Base-by-base conservation (phyloP, 2,329 filamentous ascomycete genomes). In the Aspergillus phoenicis region DNA sequence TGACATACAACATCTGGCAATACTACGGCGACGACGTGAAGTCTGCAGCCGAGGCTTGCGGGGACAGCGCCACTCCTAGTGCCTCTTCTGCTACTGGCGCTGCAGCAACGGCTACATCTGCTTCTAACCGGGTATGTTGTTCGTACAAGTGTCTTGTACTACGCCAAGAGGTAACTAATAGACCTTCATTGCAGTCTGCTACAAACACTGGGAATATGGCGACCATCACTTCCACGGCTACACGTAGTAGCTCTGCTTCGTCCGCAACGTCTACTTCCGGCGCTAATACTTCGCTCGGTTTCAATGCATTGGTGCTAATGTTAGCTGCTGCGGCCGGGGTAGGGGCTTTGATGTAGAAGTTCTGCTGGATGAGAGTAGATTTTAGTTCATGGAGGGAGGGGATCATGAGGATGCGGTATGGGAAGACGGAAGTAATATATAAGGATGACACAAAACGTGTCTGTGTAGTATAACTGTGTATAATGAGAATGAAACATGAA, bases 1-100 rank as follows among this genome's bases (percentile, higher is more conserved):
- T 76, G 33, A 67, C 75, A 20, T 77, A 75, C 56, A 69, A 81
- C 30, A 80, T 83, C 64, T 82, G 80, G 80, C 65, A 74, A 47
- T 73, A 77, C 62, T 83, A 83, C 53, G 77, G 79, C 15, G 59
- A 65, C 17, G 70, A 73, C 8, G 75, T 83, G 20, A 62, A 65
- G 17, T 65, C 65, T 1, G 78, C 77, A 22, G 80, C 80, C 11
- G 62, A 72, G 15, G 57, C 60, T 13, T 72, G 66, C 8, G 80
- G 79, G 61, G 53, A 56, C n/a, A 56, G 53, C n/a, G 53, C 53
- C 8, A 56, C 53, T 10, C 53, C 53, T 7, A 47, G 53, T 17
- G 39, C 53, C 10, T 56, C 53, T 22, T 56, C 53, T 15, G 53
- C 39, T 4, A 47, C 53, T 3, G 26, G 39, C 3, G 43, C 26